Base-by-base conservation (phyloP, 768 basidiomycete genomes). In the Xanthoconium stramineum region DNA sequence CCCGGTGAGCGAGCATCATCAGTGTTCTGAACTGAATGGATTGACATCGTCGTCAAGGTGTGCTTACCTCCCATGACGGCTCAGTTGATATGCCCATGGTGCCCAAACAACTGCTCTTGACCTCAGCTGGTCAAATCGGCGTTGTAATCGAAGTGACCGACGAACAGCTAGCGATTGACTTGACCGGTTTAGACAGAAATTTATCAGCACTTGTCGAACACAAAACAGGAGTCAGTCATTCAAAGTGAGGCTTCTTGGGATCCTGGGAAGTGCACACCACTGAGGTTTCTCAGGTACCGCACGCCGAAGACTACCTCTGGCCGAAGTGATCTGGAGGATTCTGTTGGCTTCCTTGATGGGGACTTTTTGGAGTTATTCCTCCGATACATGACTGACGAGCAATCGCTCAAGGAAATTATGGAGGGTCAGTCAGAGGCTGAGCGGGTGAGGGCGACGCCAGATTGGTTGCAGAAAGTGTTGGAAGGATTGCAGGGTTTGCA, bases 331-430 rank as follows among this genome's bases (percentile, higher is more conserved):
- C 75, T 79, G 9, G 81, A 86, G 33, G 62, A 78, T 1, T 79
- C 88, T 2, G 79, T 78, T 39, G 93, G 92, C 15, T 94, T 97
- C 77, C 75, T 97, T 30, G 94, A 97, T 58, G 94, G 94, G 2
- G 88, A 91, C 65, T 89, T 94, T 60, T 66, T 97, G 19, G 90
- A 94, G 69, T 72, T 75, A 19, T 84, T 89, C 69, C 75, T 86
- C 50, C 71, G 70, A 17, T 74, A 78, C 47, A 66, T 65, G 37
- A 68, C 64, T 13, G 72, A 78, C 19, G 70, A 77, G 1, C 64
- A 74, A 6, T 69, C 77, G 24, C 71, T 83, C n/a, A 69, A 78
- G 50, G 72, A 76, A 38, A 53, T 38, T 15, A 52, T 38, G 36
- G 52, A 45, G 7, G 37, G 45, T 17, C 29, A 53, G 14, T 53